These are phyloP conservation scores for Tuber borchii DNA, from an alignment of 495 filamentous ascomycete species.

Conservation along the genomic window DNA sequence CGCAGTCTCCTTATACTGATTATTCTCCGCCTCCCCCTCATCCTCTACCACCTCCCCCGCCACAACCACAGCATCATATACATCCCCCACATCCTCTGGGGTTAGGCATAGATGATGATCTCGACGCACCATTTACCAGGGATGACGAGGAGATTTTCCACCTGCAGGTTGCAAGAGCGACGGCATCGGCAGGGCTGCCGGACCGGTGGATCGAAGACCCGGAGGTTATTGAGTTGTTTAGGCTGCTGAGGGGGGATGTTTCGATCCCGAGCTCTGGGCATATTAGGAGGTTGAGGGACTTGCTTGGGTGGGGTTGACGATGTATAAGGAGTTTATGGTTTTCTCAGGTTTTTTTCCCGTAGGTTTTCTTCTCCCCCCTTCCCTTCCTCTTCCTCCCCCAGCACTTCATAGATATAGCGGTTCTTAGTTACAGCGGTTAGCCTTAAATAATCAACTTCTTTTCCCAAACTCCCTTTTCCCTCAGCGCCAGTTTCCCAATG, in stretches of 20 bases:
- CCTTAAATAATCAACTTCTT: neutral
- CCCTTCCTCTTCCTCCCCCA: neutral
- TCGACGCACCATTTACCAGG: neutral
- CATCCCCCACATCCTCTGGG: neutral
- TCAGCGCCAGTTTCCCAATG: neutral
- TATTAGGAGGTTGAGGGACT: neutral
- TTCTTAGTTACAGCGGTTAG: neutral
- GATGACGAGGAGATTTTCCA: neutral
- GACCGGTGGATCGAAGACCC: conserved; percentile 4
- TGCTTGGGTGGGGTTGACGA: neutral
- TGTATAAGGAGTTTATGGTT: neutral
- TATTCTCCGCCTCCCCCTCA: neutral
- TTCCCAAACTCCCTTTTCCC: neutral
- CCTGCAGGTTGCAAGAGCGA: neutral
- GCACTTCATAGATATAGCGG: neutral
- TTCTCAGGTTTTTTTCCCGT: neutral
- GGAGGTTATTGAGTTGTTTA: neutral
- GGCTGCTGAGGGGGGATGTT: neutral
- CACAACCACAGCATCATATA: neutral
- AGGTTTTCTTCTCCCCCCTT: neutral
- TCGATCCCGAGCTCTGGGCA: neutral
- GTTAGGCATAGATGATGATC: neutral
- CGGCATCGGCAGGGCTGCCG: neutral
- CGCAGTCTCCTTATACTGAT: neutral
- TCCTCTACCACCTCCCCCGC: neutral